Conservation (phyloP, 805 yeast genomes). For the Pichia eremophila region DNA sequence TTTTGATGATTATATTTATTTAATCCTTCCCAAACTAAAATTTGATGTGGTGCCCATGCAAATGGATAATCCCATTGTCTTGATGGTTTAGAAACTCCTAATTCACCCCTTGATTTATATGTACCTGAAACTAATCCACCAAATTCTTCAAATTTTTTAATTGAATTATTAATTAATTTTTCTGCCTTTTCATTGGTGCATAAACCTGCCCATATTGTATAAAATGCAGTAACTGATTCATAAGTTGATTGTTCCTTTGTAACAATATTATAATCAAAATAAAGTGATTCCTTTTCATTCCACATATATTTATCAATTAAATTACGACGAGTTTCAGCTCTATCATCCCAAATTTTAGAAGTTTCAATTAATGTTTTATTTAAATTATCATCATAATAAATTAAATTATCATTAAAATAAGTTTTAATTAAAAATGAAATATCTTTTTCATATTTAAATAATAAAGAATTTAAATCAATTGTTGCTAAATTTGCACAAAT, state of each 20-base stretch:
- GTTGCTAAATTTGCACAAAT: constrained; percentile 85
- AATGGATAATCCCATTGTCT: constrained; percentile 98
- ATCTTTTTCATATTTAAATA: constrained; percentile 85
- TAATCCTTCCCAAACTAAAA: constrained; percentile 86
- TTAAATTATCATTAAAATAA: constrained; percentile 43
- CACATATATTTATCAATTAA: constrained; percentile 65
- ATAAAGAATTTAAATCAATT: constrained; percentile 74
- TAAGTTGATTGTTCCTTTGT: constrained; percentile 46
- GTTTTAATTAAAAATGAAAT: constrained; percentile 56
- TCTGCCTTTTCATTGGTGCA: constrained; percentile 57
- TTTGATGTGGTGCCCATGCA: constrained; percentile 99
- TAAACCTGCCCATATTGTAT: constrained; percentile 88
- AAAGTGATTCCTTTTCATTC: constrained; percentile 72
- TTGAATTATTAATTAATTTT: constrained; percentile 42
- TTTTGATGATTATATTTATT: constrained; percentile 55
- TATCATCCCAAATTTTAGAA: constrained; percentile 50
- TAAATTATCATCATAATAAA: constrained; percentile 30
- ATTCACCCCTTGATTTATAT: constrained; percentile 57
- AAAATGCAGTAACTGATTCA: constrained; percentile 83
- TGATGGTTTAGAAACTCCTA: constrained; percentile 64
- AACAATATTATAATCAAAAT: constrained; percentile 73
- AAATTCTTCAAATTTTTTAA: constrained; percentile 65
- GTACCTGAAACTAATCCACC: constrained; percentile 92
- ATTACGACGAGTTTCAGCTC: constrained; percentile 45
- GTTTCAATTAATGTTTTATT: constrained; percentile 16